Percentiles rank a stretch among this genome's conserved stretches.
Conservation (phyloP, 805 yeast species). For the Candida gorgasii region DNA sequence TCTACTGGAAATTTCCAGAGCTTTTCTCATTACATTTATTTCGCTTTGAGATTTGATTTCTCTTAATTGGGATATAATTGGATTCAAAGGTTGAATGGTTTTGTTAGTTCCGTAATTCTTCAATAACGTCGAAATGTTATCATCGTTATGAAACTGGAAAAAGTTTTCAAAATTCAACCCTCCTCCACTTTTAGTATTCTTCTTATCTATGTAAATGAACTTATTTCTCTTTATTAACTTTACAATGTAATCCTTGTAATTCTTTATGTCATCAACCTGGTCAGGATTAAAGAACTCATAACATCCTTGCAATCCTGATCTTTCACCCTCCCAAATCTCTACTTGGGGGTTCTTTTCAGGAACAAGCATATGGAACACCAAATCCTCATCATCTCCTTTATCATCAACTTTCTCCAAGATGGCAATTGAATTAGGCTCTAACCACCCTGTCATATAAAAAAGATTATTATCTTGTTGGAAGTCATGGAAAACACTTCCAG, state of each 20-base stretch:
- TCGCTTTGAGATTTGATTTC: conserved; percentile 77
- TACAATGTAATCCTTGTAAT: conserved; percentile 44
- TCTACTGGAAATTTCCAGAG: conserved; percentile 78
- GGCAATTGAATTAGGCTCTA: conserved; percentile 80
- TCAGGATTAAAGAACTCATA: conserved; percentile 87
- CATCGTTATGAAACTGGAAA: conserved; percentile 3
- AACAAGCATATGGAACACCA: conserved; percentile 74
- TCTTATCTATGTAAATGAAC: conserved; percentile 54
- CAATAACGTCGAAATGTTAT: conserved; percentile 12
- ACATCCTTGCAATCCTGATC: conserved; percentile 86
- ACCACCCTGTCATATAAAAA: conserved; percentile 87
- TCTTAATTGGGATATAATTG: conserved; percentile 52
- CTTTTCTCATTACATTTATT: conserved; percentile 73
- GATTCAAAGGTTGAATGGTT: conserved; percentile 43
- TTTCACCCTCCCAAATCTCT: conserved; percentile 94
- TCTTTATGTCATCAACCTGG: conserved; percentile 54
- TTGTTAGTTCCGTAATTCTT: conserved; percentile 23
- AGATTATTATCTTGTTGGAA: conserved; percentile 92
- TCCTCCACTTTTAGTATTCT: background rate
- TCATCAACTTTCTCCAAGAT: conserved; percentile 62
- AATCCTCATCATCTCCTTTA: conserved; percentile 47
- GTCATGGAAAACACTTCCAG: conserved; percentile 88
- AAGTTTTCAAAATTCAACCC: conserved; percentile 3
- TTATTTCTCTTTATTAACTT: conserved; percentile 50
- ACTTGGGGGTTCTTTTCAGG: conserved; percentile 75